Evolutionary conservation across 441 rosid genomes (phyloP).

Genomic region (Adansonia grandidieri): DNA sequence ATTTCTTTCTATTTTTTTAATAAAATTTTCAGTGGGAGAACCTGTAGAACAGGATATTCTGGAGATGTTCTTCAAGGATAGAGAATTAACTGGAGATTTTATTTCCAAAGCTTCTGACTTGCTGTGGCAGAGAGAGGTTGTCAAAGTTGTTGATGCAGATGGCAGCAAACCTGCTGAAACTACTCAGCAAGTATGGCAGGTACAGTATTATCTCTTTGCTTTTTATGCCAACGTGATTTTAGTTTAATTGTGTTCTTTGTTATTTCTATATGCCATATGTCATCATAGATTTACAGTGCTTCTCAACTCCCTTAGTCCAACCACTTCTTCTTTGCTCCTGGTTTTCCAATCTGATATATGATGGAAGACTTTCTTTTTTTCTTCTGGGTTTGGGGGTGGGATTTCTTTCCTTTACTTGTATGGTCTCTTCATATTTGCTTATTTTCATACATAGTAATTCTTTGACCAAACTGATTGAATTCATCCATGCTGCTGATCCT

Average conservation of each 20-base stretch:
- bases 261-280: neutral
- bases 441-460: neutral
- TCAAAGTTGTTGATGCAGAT: slow-evolving; percentile 44
- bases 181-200: slow-evolving; percentile 49
- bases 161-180: slow-evolving; percentile 33
- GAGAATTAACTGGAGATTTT: slow-evolving; percentile 77
- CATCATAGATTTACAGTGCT: neutral
- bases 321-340: neutral
- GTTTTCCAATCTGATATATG: neutral
- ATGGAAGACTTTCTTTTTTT: neutral
- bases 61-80: slow-evolving; percentile 72
- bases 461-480: neutral
- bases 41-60: slow-evolving; percentile 70
- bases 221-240: neutral
- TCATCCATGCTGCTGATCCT: neutral
- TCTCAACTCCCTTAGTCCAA: neutral
- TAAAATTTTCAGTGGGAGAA: slow-evolving; percentile 49
- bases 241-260: neutral
- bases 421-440: neutral
- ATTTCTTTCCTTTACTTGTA: neutral
- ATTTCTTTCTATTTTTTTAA: slow-evolving; percentile 5
- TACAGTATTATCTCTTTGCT: slow-evolving; percentile 24
- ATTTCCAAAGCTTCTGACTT: slow-evolving; percentile 76
- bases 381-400: neutral
- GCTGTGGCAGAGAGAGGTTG: slow-evolving; percentile 57